These are phyloP conservation scores for Heliosperma pusillum DNA, from an alignment of 148 eudicot species.

Conservation along the genomic window DNA sequence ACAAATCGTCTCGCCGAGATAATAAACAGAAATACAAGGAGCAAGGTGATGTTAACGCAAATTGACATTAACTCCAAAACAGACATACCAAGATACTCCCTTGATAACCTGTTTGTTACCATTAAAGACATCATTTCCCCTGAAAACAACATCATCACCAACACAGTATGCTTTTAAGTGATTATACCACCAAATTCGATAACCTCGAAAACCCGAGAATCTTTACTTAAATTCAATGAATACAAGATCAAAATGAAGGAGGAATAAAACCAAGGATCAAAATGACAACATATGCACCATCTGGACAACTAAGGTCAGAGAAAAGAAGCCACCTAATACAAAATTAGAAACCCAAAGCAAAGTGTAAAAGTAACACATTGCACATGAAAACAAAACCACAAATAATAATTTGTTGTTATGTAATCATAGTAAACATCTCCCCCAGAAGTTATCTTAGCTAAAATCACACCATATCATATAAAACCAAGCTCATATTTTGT, in stretches of 20 bases:
- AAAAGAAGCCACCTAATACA: conserved; percentile 45
- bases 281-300: conserved; percentile 48
- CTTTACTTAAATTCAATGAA: too few species aligned
- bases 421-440: conserved; percentile 8
- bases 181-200: conserved; percentile 27
- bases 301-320: conserved; percentile 30
- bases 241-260: conserved; percentile 13
- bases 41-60: conserved; percentile 64
- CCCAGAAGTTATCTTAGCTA: conserved; percentile 26
- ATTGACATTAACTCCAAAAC: conserved; percentile 56
- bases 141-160: neutral
- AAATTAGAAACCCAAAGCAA: conserved; percentile 6
- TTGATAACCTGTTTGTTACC: conserved; percentile 21
- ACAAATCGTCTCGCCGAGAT: conserved; percentile 53
- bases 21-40: conserved; percentile 56
- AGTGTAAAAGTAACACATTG: conserved; percentile 44
- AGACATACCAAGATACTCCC: conserved; percentile 42
- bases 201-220: conserved; percentile 32
- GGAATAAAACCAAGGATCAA: conserved; percentile 14
- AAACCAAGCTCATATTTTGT: conserved; percentile 23
- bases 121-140: conserved; percentile 18
- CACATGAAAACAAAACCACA: conserved; percentile 49
- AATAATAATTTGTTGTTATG: conserved; percentile 17
- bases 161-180: neutral
- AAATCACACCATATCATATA: neutral